Base-by-base conservation (phyloP, 169 alveolate species). In the Plasmodium cynomolgi region DNA sequence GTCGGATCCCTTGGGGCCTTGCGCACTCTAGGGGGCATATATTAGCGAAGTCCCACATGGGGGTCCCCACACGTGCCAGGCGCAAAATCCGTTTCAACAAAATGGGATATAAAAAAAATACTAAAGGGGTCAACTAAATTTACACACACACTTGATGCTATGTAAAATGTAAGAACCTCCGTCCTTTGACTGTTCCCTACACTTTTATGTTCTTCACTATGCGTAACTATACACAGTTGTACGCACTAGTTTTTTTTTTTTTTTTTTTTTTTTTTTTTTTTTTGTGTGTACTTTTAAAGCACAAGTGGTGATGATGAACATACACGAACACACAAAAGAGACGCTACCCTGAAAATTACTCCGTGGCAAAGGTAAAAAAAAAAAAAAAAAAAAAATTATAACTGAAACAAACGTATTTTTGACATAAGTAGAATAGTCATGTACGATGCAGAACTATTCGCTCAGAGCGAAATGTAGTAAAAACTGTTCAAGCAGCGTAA, bases 401-500 rank as follows among this genome's bases (percentile, higher is more conserved):
- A 81, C 73, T 47, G 37, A 62, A 58, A 62, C 41, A 62, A 33
- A 23, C 26, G 29, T 83, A 34, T 6, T 68, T 68, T 83, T 83
- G 91, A 83, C 91, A 83, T 58, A 83, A 17, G 47, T 58, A 37
- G 44, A 82, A 29, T 31, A 56, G 90, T 58, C 71, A 82, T 82
- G 41, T 26, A 3, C 13, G 8, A 56, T 2, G 37, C 41, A 41
- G 23, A 29, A 17, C 80, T 82, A 82, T 82, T 82, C 90, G 71
- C 39, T 17, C 37, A 81, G 26, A 82, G 26, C n/a, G 75, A 58
- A 33, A 41, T 54, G 37, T 29, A 56, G 41, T 82, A 20, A 82
- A 82, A 54, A 56, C 71, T 82, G 44, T 82, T 41, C 90, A n/a
- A 33, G 73, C 8, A 20, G 44, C 3, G 54, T 82, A 82, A 82